These are phyloP conservation scores for sweet orange (Citrus sinensis) DNA, from an alignment of 345 rosid genomes.

Conservation along the genomic window DNA sequence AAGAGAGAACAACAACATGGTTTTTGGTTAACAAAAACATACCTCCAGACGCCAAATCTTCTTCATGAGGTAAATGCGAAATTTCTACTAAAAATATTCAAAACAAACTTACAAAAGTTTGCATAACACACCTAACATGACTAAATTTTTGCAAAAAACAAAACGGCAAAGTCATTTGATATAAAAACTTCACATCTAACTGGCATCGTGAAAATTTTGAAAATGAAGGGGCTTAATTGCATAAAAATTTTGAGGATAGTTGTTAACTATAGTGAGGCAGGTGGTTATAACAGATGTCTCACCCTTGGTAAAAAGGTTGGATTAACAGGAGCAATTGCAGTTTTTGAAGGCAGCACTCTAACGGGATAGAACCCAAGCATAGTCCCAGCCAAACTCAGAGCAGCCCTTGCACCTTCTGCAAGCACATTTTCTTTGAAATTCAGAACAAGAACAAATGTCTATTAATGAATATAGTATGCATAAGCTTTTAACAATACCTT, in stretches of 20 bases:
- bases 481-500: constrained; percentile 53
- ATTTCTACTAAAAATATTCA: too few relatives aligned
- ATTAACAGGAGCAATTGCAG: constrained; percentile 99
- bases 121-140: not conserved
- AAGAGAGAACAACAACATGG: not conserved
- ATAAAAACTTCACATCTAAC: not conserved
- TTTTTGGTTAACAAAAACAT: not conserved
- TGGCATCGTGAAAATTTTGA: not conserved
- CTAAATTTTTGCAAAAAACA: not conserved
- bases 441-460: not conserved
- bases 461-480: constrained; percentile 10
- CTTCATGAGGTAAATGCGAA: not conserved
- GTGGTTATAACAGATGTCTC: constrained; percentile 20
- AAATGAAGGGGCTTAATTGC: not conserved
- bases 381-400: constrained; percentile 83
- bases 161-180: not conserved
- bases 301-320: constrained; percentile 97
- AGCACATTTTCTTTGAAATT: constrained; percentile 25
- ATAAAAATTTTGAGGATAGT: not conserved
- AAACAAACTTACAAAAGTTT: not conserved
- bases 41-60: not conserved
- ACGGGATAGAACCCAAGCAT: constrained; percentile 93
- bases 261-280: not conserved
- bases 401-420: constrained; percentile 86
- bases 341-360: constrained; percentile 94